phyloP scores from a whole-genome alignment of 2,329 filamentous ascomycete species.

The Fusarium aywerte region DNA sequence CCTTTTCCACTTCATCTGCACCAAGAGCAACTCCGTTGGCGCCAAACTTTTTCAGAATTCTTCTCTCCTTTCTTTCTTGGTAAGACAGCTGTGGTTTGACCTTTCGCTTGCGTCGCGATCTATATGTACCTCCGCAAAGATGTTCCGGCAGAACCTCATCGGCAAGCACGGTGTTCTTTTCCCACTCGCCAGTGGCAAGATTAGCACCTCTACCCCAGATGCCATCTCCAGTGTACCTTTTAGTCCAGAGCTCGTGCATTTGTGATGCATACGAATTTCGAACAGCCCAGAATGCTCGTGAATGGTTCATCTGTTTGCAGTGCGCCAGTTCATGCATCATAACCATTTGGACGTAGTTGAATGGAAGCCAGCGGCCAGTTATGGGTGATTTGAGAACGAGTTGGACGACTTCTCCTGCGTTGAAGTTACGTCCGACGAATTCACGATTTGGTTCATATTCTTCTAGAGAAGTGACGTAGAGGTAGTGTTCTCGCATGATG shows the following conservation, averaged over 20 bases:
- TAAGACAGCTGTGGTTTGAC: constrained; percentile 67
- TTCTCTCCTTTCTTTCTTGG: constrained; percentile 76
- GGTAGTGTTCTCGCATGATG: constrained; percentile 73
- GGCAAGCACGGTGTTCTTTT: constrained; percentile 61
- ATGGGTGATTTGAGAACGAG: constrained; percentile 77
- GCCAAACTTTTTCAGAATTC: constrained; percentile 82
- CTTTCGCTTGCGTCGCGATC: constrained; percentile 68
- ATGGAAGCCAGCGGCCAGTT: constrained; percentile 78
- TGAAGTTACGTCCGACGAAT: constrained; percentile 91
- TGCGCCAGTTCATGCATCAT: constrained; percentile 95
- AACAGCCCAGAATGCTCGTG: constrained; percentile 81
- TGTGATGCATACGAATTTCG: constrained; percentile 77
- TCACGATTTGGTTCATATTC: constrained; percentile 84
- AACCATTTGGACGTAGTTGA: constrained; percentile 89
- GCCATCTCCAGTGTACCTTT: constrained; percentile 81
- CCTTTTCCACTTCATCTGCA: constrained; percentile 72
- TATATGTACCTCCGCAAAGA: constrained; percentile 84
- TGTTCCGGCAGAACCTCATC: constrained; percentile 73
- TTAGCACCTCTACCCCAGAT: constrained; percentile 80
- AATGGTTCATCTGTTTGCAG: constrained; percentile 93
- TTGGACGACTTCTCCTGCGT: constrained; percentile 87
- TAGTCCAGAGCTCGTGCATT: constrained; percentile 76
- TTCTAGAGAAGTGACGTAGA: constrained; percentile 77
- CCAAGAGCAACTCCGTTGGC: constrained; percentile 74
- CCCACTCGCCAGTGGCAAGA: constrained; percentile 70